These are phyloP conservation scores for Mycena vitilis DNA, from an alignment of 768 basidiomycete species.

Conservation along the genomic window DNA sequence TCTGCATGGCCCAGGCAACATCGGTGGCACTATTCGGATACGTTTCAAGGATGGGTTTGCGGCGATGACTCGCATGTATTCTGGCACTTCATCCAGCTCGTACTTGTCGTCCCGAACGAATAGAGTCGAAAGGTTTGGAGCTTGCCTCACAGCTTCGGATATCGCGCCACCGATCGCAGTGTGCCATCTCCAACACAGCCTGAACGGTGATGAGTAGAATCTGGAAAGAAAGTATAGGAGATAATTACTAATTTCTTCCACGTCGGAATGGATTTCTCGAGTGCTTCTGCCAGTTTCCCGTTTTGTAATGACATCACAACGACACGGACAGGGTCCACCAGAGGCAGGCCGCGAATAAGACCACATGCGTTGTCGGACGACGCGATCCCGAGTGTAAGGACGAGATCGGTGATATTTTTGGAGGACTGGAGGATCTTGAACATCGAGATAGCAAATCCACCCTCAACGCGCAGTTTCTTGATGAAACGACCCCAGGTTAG, in stretches of 20 bases:
- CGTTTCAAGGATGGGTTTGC: not conserved
- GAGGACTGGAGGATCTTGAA: conserved; percentile 18
- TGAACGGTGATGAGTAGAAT: not conserved
- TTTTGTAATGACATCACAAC: not conserved
- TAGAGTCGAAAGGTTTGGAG: conserved; percentile 6
- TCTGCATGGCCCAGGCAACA: not conserved
- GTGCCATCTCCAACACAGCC: not conserved
- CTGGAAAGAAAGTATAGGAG: too few species aligned
- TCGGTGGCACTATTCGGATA: not conserved
- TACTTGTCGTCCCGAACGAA: not conserved
- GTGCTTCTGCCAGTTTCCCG: not conserved
- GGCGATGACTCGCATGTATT: not conserved
- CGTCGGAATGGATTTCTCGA: not conserved
- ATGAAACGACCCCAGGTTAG: conserved; percentile 19
- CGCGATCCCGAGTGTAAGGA: not conserved
- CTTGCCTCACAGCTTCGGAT: not conserved
- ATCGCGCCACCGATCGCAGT: not conserved
- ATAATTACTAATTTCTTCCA: conserved; percentile 17
- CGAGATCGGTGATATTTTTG: conserved; percentile 16
- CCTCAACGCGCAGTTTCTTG: conserved; percentile 31
- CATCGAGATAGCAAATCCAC: conserved; percentile 21
- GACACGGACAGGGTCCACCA: conserved; percentile 10
- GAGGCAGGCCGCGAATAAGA: conserved; percentile 10
- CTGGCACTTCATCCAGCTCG: not conserved
- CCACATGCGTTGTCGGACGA: conserved; percentile 10